phyloP scores from a whole-genome alignment of 495 filamentous ascomycete genomes.

The Penicillium samsonianum region DNA sequence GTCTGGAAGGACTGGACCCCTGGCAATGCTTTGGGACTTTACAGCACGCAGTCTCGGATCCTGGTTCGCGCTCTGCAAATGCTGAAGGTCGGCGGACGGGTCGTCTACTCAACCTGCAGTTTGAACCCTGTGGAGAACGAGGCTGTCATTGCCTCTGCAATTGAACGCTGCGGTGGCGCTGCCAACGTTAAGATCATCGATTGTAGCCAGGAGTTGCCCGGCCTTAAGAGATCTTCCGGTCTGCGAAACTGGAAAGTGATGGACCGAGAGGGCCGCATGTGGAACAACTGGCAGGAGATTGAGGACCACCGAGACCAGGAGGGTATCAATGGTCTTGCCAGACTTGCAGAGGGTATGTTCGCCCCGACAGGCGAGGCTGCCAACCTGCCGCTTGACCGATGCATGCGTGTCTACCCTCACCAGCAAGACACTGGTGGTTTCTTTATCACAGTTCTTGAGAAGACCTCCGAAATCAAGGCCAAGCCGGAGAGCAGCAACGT shows the following conservation, averaged over 20 bases:
- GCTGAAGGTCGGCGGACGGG: constrained; percentile 89
- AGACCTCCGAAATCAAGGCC: constrained; percentile 81
- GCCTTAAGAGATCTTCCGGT: constrained; percentile 72
- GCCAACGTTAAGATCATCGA: constrained; percentile 82
- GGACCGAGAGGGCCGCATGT: constrained; percentile 75
- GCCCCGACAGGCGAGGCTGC: constrained; percentile 59
- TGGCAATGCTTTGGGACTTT: constrained; percentile 77
- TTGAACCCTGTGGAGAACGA: constrained; percentile 98
- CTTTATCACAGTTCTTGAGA: constrained; percentile 94
- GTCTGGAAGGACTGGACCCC: constrained; percentile 95
- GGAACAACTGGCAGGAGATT: constrained; percentile 77
- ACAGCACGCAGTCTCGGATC: constrained; percentile 83
- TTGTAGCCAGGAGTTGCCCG: constrained; percentile 72
- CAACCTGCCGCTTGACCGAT: constrained; percentile 77
- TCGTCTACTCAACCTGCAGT: constrained; percentile 97
- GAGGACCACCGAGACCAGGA: constrained; percentile 58
- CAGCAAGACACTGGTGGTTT: constrained; percentile 95
- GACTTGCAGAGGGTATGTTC: constrained; percentile 81
- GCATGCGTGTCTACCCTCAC: constrained; percentile 92
- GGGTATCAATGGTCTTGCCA: constrained; percentile 58
- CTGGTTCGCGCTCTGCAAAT: constrained; percentile 92
- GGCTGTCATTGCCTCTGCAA: constrained; percentile 82
- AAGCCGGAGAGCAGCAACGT: constrained; percentile 73
- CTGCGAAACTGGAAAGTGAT: constrained; percentile 82
- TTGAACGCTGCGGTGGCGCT: constrained; percentile 84